A percentile compares a stretch with the other conserved stretches of the same genome.
Evolutionary conservation across 495 filamentous ascomycete species (phyloP).

Genomic region (Lasiosphaeria miniovina): DNA sequence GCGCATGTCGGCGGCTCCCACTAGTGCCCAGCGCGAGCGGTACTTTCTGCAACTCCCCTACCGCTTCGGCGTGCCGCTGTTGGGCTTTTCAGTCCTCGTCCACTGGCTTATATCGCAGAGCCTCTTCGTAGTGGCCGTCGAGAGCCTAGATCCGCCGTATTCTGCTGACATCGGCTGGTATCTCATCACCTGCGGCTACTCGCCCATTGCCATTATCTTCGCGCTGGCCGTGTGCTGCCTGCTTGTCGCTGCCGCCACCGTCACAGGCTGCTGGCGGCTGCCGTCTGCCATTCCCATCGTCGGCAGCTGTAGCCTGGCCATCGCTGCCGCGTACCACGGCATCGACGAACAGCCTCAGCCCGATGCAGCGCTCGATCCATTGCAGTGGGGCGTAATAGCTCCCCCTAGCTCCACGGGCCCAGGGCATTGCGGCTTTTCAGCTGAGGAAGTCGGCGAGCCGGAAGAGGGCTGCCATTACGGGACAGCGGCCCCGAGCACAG

Average conservation of each 20-base stretch:
- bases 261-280: conserved; percentile 25
- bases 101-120: conserved; percentile 45
- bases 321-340: conserved; percentile 51
- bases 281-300: conserved; percentile 38
- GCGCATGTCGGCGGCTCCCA: conserved; percentile 42
- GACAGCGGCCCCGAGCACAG: too few species aligned
- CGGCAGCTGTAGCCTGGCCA: conserved; percentile 41
- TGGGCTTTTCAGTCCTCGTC: conserved; percentile 28
- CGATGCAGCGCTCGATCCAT: conserved; percentile 16
- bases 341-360: neutral
- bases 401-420: neutral
- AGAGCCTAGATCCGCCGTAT: too few species aligned
- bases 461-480: neutral
- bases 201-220: conserved; percentile 25
- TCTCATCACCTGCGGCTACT: conserved; percentile 13
- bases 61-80: conserved; percentile 39
- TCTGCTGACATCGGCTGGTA: too few species aligned
- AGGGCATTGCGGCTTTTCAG: neutral
- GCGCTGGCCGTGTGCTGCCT: conserved; percentile 30
- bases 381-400: conserved; percentile 38
- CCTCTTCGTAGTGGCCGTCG: conserved; percentile 29
- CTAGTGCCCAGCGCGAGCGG: conserved; percentile 37
- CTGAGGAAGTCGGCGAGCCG: neutral
- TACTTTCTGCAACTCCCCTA: conserved; percentile 50
- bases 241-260: conserved; percentile 24